phyloP scores from a whole-genome alignment of 805 yeast genomes.

The Schwanniomyces sp. region DNA sequence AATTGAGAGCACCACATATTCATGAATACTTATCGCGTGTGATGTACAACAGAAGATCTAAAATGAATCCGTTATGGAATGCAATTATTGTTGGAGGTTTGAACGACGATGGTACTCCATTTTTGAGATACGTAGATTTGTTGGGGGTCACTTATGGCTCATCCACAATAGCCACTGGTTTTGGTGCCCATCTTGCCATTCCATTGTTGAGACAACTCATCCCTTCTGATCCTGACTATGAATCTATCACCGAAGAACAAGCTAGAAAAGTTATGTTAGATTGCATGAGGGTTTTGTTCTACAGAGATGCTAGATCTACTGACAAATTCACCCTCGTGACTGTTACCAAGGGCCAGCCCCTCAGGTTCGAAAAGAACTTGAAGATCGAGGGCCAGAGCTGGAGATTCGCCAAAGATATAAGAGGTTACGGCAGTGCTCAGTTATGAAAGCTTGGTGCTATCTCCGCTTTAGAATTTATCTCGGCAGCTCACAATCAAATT shows the following conservation, averaged over 20 bases:
- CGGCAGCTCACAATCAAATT: not conserved
- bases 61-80: constrained; percentile 97
- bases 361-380: constrained; percentile 63
- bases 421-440: constrained; percentile 84
- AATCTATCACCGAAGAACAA: constrained; percentile 64
- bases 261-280: constrained; percentile 79
- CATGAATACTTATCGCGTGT: constrained; percentile 85
- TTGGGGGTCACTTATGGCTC: constrained; percentile 89
- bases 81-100: constrained; percentile 89
- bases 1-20: constrained; percentile 78
- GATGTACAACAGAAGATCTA: constrained; percentile 82
- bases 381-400: constrained; percentile 78
- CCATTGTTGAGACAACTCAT: constrained; percentile 86
- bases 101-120: constrained; percentile 62
- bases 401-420: constrained; percentile 85
- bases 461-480: not conserved
- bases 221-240: constrained; percentile 75
- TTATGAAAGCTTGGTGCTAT: constrained; percentile 1
- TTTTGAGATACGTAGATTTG: constrained; percentile 82
- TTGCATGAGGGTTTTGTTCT: constrained; percentile 90
- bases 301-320: constrained; percentile 93
- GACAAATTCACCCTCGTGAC: constrained; percentile 83
- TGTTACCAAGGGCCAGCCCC: constrained; percentile 56
- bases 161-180: constrained; percentile 92
- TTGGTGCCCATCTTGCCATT: constrained; percentile 91